These are phyloP conservation scores for Backusella tarrabulga DNA, from an alignment of 192 early-diverging fungal species.

Conservation along the genomic window DNA sequence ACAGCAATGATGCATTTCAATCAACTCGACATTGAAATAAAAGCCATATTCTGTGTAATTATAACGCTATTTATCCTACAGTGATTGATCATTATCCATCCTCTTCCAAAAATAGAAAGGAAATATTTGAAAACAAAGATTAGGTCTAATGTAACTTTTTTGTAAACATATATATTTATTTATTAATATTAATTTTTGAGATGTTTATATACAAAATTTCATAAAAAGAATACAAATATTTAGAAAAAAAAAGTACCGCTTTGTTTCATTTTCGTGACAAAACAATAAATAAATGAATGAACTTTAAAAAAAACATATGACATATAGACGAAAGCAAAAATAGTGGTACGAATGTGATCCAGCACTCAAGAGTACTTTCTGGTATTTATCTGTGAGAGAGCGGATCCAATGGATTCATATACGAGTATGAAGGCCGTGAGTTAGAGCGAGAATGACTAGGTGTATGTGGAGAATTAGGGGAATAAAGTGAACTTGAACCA, in stretches of 20 bases:
- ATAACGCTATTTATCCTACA: neutral
- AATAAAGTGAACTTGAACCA: slow-evolving; percentile 25
- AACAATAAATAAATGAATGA: slow-evolving; percentile 7
- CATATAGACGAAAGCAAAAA: neutral
- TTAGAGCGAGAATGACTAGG: slow-evolving; percentile 16
- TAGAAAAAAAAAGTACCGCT: neutral
- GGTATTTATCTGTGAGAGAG: slow-evolving; percentile 11
- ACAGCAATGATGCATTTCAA: neutral
- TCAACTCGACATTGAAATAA: neutral
- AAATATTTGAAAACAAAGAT: neutral
- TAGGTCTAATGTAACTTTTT: neutral
- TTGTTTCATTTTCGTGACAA: slow-evolving; percentile 4
- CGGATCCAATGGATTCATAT: slow-evolving; percentile 11
- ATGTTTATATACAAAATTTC: slow-evolving; percentile 2
- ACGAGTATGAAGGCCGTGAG: slow-evolving; percentile 3
- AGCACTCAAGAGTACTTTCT: neutral
- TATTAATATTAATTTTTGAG: neutral
- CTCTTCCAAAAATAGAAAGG: neutral
- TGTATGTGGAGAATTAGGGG: slow-evolving; percentile 28
- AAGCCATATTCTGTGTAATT: neutral
- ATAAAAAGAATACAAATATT: slow-evolving; percentile 8
- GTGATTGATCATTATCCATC: neutral
- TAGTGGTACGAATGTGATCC: neutral
- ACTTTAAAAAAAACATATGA: neutral
- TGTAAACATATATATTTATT: neutral